These are phyloP conservation scores for Acrocalymma vagum DNA, from an alignment of 2,329 filamentous ascomycete species.

Conservation along the genomic window DNA sequence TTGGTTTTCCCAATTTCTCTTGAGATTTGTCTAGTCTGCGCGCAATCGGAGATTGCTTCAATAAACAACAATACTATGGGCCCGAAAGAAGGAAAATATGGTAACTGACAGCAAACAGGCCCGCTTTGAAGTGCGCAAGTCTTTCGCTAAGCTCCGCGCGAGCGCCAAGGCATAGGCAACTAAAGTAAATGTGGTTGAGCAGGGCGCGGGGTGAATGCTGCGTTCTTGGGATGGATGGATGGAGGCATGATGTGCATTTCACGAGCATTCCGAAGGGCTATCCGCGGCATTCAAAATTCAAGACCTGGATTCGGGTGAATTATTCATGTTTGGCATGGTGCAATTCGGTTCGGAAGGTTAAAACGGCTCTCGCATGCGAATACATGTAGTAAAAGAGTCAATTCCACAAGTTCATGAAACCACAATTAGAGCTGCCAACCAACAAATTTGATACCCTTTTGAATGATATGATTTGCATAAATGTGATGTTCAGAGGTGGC, in stretches of 20 bases:
- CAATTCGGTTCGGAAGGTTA: constrained; percentile 51
- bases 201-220: constrained; percentile 37
- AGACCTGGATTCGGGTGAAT: constrained; percentile 46
- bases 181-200: constrained; percentile 36
- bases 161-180: constrained; percentile 49
- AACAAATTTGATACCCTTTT: constrained; percentile 46
- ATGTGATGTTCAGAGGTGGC: constrained; percentile 12
- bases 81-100: constrained; percentile 6
- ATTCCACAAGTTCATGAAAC: constrained; percentile 50
- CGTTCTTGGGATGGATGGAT: constrained; percentile 39
- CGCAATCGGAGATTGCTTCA: neutral
- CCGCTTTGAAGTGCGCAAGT: constrained; percentile 97
- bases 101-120: constrained; percentile 56
- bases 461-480: constrained; percentile 7
- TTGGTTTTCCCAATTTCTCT: neutral
- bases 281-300: constrained; percentile 50
- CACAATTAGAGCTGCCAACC: constrained; percentile 42
- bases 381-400: constrained; percentile 49
- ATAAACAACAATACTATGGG: constrained; percentile 1
- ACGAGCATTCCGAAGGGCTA: constrained; percentile 48
- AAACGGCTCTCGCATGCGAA: constrained; percentile 49
- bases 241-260: constrained; percentile 48
- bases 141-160: constrained; percentile 80
- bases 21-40: constrained; percentile 2
- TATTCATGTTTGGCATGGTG: constrained; percentile 49